Evolutionary conservation across 2,329 filamentous ascomycete species (phyloP).

Genomic region (Sporothrix brasiliensis): DNA sequence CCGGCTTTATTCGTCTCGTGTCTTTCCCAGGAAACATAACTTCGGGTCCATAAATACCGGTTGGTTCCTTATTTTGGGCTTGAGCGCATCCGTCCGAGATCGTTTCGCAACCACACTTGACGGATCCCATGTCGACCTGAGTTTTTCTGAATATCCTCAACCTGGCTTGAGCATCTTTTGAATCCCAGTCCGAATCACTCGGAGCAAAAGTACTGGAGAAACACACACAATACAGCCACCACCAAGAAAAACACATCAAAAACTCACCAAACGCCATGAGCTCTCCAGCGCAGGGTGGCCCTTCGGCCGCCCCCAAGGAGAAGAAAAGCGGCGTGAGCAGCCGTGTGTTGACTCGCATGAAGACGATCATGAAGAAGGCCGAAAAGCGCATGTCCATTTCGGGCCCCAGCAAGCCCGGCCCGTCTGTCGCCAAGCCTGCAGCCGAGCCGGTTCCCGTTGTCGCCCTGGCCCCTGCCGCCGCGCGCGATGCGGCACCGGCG

Average conservation of each 20-base stretch:
- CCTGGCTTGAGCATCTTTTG: background rate
- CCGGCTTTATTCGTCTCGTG: constrained; percentile 15
- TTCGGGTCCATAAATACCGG: constrained; percentile 28
- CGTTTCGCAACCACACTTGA: background rate
- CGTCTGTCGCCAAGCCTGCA: constrained; percentile 31
- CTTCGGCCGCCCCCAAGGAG: constrained; percentile 45
- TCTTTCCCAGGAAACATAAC: constrained; percentile 26
- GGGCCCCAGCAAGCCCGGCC: constrained; percentile 33
- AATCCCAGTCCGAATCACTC: background rate
- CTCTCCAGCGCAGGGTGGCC: constrained; percentile 47
- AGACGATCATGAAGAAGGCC: constrained; percentile 54
- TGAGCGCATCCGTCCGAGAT: background rate
- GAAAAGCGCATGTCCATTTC: constrained; percentile 42
- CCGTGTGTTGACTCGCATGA: constrained; percentile 54
- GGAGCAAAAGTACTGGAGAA: background rate
- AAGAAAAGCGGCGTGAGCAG: constrained; percentile 54
- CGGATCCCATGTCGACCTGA: background rate
- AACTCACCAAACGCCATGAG: constrained; percentile 45
- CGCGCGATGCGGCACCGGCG: background rate
- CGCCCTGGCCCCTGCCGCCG: constrained; percentile 1
- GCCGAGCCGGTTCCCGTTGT: constrained; percentile 14
- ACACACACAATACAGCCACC: background rate
- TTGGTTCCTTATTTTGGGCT: constrained; percentile 6
- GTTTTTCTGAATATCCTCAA: background rate
- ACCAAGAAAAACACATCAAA: background rate